These are phyloP conservation scores for Chrysopogon serrulatus DNA, from an alignment of 176 grass and related monocot species.

Conservation along the genomic window DNA sequence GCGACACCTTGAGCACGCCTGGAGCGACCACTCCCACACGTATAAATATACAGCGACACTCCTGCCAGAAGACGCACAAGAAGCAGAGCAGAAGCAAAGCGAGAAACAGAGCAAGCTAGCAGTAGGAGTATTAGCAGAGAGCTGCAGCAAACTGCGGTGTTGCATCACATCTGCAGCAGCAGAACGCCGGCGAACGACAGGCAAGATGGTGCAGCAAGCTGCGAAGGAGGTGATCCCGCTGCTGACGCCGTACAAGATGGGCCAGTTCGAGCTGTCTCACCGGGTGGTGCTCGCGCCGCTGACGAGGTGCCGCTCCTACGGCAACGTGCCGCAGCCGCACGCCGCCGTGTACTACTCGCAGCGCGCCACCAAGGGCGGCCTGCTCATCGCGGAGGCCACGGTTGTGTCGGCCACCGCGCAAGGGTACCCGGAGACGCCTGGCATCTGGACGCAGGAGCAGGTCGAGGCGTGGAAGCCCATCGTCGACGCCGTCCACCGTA, in stretches of 20 bases:
- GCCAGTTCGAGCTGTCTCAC: conserved; percentile 40
- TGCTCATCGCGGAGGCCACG: conserved; percentile 46
- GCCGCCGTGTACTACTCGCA: conserved; percentile 39
- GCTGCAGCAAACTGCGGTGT: not conserved
- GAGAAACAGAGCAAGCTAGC: not conserved
- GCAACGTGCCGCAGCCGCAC: conserved; percentile 46
- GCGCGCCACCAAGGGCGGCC: conserved; percentile 38
- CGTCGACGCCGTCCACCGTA: conserved; percentile 47
- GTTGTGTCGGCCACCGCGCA: no score
- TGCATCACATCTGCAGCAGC: not conserved
- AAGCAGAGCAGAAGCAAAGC: not conserved
- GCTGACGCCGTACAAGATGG: conserved; percentile 39
- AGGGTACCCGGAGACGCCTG: no score
- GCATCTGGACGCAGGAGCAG: no score
- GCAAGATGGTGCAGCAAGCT: not conserved
- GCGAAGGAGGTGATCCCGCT: conserved; percentile 23
- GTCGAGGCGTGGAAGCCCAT: conserved; percentile 47
- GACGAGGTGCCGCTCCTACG: conserved; percentile 38
- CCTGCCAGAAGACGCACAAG: not conserved
- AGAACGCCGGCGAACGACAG: not conserved
- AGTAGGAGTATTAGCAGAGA: no score
- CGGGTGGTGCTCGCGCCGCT: conserved; percentile 46
- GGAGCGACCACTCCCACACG: not conserved
- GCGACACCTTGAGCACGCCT: no score
- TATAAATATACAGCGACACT: conserved; percentile 1